These are phyloP conservation scores for Penicillium polonicum DNA, from an alignment of 2,329 filamentous ascomycete species.

Conservation along the genomic window DNA sequence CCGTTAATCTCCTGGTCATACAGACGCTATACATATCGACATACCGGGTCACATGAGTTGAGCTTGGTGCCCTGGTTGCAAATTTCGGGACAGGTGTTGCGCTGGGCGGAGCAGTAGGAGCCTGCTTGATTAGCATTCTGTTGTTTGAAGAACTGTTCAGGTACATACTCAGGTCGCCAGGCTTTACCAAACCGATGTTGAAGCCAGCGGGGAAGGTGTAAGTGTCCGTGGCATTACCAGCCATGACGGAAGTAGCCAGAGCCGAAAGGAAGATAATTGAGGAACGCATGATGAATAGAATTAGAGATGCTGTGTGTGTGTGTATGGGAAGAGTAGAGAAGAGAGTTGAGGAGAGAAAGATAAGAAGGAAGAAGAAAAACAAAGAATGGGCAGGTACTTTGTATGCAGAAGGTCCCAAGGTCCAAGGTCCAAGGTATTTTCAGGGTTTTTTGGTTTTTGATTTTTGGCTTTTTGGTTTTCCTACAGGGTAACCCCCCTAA, in stretches of 20 bases:
- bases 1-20: constrained; percentile 1
- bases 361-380: not conserved
- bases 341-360: not conserved
- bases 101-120: constrained; percentile 59
- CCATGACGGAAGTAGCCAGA: constrained; percentile 47
- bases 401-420: not conserved
- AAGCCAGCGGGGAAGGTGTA: constrained; percentile 44
- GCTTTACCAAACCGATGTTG: constrained; percentile 42
- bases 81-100: constrained; percentile 59
- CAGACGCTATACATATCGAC: constrained; percentile 25
- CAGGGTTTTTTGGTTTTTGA: not conserved
- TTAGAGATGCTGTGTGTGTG: constrained; percentile 2
- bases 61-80: constrained; percentile 52
- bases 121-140: constrained; percentile 30
- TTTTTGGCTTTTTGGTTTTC: not conserved
- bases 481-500: constrained; percentile 6
- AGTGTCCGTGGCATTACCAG: constrained; percentile 43
- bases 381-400: constrained; percentile 10
- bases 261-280: constrained; percentile 48
- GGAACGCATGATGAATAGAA: constrained; percentile 47
- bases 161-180: constrained; percentile 32
- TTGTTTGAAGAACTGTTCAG: not conserved
- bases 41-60: constrained; percentile 60
- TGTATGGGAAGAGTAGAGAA: not conserved
- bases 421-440: not conserved